phyloP scores from a whole-genome alignment of 2,329 filamentous ascomycete species.

The Lojkania enalia region DNA sequence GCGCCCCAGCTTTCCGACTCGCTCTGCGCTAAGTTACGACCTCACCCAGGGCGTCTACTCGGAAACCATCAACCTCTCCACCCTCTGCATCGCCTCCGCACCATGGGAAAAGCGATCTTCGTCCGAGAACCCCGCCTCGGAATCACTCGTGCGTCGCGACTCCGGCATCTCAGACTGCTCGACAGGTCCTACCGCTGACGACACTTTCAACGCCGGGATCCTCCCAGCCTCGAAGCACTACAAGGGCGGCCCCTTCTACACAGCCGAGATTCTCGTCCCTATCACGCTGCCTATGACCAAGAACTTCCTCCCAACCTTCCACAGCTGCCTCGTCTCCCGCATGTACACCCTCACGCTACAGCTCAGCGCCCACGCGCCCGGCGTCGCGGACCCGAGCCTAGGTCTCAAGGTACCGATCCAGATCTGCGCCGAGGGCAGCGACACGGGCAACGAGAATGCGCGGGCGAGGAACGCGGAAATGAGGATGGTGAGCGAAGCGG shows the following conservation, averaged over 20 bases:
- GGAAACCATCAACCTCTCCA: conserved; percentile 58
- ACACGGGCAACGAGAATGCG: conserved; percentile 37
- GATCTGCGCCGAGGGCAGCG: conserved; percentile 46
- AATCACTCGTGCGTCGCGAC: conserved; percentile 42
- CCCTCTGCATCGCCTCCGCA: conserved; percentile 59
- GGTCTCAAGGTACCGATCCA: conserved; percentile 52
- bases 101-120: conserved; percentile 57
- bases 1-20: conserved; percentile 54
- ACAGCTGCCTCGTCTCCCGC: conserved; percentile 68
- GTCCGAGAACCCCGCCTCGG: conserved; percentile 34
- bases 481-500: conserved; percentile 26
- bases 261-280: conserved; percentile 64
- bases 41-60: conserved; percentile 57
- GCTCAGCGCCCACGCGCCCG: conserved; percentile 54
- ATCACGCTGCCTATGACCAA: conserved; percentile 64
- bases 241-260: conserved; percentile 59
- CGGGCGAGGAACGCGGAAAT: conserved; percentile 35
- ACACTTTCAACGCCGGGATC: conserved; percentile 31
- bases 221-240: conserved; percentile 47
- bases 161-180: conserved; percentile 46
- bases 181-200: conserved; percentile 16
- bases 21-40: conserved; percentile 47
- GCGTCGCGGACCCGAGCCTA: conserved; percentile 42
- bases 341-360: conserved; percentile 64
- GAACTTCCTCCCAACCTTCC: conserved; percentile 69